A percentile compares a stretch with the other conserved stretches of the same genome.
Evolutionary conservation across 768 basidiomycete genomes (phyloP).

Genomic region (Strobilomyces dryophilus): DNA sequence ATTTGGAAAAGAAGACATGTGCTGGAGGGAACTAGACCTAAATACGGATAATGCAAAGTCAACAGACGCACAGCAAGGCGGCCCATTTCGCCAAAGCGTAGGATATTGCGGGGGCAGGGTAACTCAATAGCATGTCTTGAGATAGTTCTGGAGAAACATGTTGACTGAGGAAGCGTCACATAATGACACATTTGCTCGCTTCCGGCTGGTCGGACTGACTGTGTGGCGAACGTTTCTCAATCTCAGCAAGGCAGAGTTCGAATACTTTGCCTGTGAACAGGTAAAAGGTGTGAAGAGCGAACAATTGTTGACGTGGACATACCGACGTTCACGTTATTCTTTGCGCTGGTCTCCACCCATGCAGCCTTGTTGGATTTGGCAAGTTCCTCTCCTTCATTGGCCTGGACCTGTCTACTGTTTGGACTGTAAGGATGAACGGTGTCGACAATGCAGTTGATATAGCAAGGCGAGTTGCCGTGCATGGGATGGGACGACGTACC

Average conservation of each 20-base stretch:
- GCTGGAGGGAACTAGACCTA: slow-evolving; percentile 23
- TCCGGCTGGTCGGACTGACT: slow-evolving; percentile 40
- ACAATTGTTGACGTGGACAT: slow-evolving; percentile 33
- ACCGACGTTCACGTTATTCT: slow-evolving; percentile 85
- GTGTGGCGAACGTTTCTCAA: slow-evolving; percentile 68
- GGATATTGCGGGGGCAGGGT: slow-evolving; percentile 32
- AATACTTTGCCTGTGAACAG: slow-evolving; percentile 65
- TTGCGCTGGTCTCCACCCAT: slow-evolving; percentile 88
- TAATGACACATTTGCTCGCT: slow-evolving; percentile 47
- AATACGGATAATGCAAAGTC: slow-evolving; percentile 36
- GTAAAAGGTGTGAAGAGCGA: background rate
- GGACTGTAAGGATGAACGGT: slow-evolving; percentile 30
- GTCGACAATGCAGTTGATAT: slow-evolving; percentile 10
- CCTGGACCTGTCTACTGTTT: slow-evolving; percentile 65
- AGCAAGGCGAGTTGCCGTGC: slow-evolving; percentile 8
- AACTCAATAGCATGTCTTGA: slow-evolving; percentile 27
- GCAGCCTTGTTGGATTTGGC: slow-evolving; percentile 70
- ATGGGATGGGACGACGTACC: slow-evolving; percentile 44
- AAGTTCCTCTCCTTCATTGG: slow-evolving; percentile 69
- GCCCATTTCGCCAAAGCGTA: slow-evolving; percentile 16
- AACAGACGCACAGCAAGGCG: slow-evolving; percentile 26
- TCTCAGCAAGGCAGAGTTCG: slow-evolving; percentile 77
- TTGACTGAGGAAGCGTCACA: slow-evolving; percentile 37
- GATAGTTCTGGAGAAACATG: slow-evolving; percentile 11
- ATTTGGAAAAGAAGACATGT: slow-evolving; percentile 14